Evolutionary conservation across 176 grass and related monocot genomes (phyloP), one percentile per base, ranked within the genome.

Genomic region (Leersia perrieri): DNA sequence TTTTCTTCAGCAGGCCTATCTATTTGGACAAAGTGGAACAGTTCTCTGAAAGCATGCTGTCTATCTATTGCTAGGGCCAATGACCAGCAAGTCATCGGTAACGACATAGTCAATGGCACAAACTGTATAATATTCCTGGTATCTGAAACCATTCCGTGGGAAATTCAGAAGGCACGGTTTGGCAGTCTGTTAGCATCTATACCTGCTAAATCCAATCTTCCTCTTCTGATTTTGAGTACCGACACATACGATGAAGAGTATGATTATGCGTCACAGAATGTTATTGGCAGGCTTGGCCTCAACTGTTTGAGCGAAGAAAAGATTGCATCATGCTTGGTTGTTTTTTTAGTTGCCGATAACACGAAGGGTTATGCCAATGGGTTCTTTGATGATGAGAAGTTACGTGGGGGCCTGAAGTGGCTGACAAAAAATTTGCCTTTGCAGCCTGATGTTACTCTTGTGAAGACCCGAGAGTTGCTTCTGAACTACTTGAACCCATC

Each of bases 61-160:
- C 51, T 99, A 32, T 88, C 96, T 77, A 63, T 95, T 81, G 74
- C 91, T 76, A 88, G 90, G 71, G 87, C 78, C 76, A 85, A 76
- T 84, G 80, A 91, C 35, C 86, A 88, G 72, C 81, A 72, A 55
- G 71, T 81, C 72, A 72, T 80, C 68, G 78, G 84, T 79, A 81
- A 88, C 10, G 72, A 84, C 80, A 69, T 70, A 57, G 76, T 79
- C 42, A 22, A 71, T 83, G 72, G 85, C 74, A 60, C 89, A 72
- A 87, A 77, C 80, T 86, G 79, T 63, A 65, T 95, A 53, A 63
- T 93, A 45, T 95, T 95, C 89, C 33, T 95, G 74, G 88, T 93
- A 80, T 91, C 92, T 73, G 96, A 94, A 88, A 86, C 79, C 35
- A 85, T 86, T 58, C 77, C 90, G 32, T 91, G 93, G 90, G 96